These are phyloP conservation scores for Phytophthora sojae DNA, from an alignment of 352 stramenopile genomes.

Conservation along the genomic window DNA sequence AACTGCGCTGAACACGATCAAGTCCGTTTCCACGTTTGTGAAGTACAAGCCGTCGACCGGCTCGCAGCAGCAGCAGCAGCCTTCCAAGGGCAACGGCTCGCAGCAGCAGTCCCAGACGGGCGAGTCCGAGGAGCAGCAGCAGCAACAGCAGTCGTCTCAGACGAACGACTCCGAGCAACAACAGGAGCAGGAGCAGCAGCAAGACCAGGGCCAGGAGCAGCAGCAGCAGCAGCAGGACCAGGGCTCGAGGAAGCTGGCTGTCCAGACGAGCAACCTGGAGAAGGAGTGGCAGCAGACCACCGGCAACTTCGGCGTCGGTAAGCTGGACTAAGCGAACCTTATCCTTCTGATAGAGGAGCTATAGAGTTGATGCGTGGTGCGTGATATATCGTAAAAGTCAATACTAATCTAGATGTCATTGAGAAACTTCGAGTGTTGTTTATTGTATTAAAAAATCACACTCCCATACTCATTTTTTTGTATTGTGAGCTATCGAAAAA, in stretches of 20 bases:
- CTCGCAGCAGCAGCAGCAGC: no score
- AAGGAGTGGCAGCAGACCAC: constrained; percentile 22
- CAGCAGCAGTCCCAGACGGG: constrained; percentile 4
- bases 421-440: neutral
- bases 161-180: no score
- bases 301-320: constrained; percentile 35
- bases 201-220: neutral
- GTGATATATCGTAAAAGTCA: no score
- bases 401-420: no score
- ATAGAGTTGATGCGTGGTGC: neutral
- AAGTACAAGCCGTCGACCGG: no score
- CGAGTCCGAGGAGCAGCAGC: neutral
- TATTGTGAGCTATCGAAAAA: no score
- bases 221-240: no score
- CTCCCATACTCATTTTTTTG: no score
- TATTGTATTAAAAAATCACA: neutral
- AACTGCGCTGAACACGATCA: constrained; percentile 27
- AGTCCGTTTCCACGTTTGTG: constrained; percentile 14
- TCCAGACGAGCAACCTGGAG: constrained; percentile 25
- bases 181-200: no score
- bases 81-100: no score
- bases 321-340: constrained; percentile 25
- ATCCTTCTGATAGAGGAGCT: neutral
- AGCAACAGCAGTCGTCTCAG: no score
- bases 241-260: constrained; percentile 16